Percentiles rank a stretch among this genome's conserved stretches.
These are phyloP conservation scores for Ustanciosporium gigantosporum DNA, from an alignment of 1,284 basidiomycete species.

Conservation along the genomic window DNA sequence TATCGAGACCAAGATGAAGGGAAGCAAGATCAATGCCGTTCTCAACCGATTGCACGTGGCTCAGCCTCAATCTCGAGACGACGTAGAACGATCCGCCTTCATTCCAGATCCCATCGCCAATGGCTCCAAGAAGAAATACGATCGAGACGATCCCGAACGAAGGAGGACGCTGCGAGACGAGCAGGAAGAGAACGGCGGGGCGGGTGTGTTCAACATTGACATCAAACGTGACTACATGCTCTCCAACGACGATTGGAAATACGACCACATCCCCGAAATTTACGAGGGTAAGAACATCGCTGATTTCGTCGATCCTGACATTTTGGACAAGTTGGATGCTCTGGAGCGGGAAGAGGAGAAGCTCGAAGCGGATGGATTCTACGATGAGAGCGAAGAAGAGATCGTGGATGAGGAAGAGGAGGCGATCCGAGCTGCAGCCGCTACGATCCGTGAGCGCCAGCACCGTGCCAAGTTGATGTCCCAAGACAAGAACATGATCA, in stretches of 20 bases:
- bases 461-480: constrained; percentile 73
- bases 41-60: constrained; percentile 59
- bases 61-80: constrained; percentile 54
- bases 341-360: constrained; percentile 95
- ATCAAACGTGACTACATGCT: constrained; percentile 80
- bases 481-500: constrained; percentile 83
- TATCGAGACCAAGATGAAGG: constrained; percentile 57
- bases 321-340: constrained; percentile 92
- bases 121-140: constrained; percentile 52
- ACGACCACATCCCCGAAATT: constrained; percentile 93
- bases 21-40: constrained; percentile 56
- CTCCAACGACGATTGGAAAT: constrained; percentile 90
- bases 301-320: constrained; percentile 99
- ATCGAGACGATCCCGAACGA: constrained; percentile 51
- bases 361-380: constrained; percentile 90
- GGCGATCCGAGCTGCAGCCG: constrained; percentile 72
- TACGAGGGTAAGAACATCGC: constrained; percentile 98
- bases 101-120: constrained; percentile 49
- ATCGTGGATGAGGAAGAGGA: constrained; percentile 90
- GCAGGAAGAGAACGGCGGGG: constrained; percentile 59
- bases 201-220: constrained; percentile 60
- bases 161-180: constrained; percentile 55
- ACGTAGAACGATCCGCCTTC: constrained; percentile 50
- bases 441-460: constrained; percentile 70
- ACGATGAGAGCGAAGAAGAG: constrained; percentile 80